Base-by-base conservation (phyloP, 495 filamentous ascomycete genomes). In the Tuber borchii region DNA sequence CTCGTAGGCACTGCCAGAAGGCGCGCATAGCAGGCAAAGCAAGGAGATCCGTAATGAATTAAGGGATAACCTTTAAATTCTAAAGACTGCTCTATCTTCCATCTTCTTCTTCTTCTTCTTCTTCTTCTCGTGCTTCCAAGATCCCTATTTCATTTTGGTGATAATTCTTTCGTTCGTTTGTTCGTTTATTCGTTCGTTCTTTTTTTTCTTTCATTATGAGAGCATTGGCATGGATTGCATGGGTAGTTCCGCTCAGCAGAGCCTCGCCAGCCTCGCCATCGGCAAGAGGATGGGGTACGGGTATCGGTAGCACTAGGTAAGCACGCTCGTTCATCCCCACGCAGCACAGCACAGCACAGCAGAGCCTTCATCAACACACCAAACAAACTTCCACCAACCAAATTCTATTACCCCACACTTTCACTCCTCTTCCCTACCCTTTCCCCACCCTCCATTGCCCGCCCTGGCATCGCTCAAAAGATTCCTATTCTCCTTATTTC, bases 381-480 rank as follows among this genome's bases (percentile, higher is more conserved):
- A 65, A 12, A 65, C 39, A 75, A 44, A 74, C 37, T 45, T 73
- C 46, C 20, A 31, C 44, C 34, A 46, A 48, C 72, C 46, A 34
- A n/a, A 73, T 14, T 34, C 69, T 43, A 65, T 45, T 79, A 75
- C 72, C 78, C 77, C 73, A 75, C 76, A 79, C 68, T 75, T 34
- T 75, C 73, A 51, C 26, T 42, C 71, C 51, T 26, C 71, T n/a
- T 22, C 43, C 72, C 42, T 31, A 22, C 20, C 10, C 43, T 70
- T 74, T 80, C 71, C 78, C 78, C 78, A 71, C 70, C 26, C 12
- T 31, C 39, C 73, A 77, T 78, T 80, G 77, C 77, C 78, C 71
- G 9, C 71, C 73, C 51, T 70, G 73, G 68, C 43, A 71, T 56
- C 71, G 37, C 19, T 51, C 14, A 71, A 42, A 44, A 76, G 42